Evolutionary conservation across 2,329 filamentous ascomycete genomes (phyloP).

Genomic region (Westerdykella sp.): DNA sequence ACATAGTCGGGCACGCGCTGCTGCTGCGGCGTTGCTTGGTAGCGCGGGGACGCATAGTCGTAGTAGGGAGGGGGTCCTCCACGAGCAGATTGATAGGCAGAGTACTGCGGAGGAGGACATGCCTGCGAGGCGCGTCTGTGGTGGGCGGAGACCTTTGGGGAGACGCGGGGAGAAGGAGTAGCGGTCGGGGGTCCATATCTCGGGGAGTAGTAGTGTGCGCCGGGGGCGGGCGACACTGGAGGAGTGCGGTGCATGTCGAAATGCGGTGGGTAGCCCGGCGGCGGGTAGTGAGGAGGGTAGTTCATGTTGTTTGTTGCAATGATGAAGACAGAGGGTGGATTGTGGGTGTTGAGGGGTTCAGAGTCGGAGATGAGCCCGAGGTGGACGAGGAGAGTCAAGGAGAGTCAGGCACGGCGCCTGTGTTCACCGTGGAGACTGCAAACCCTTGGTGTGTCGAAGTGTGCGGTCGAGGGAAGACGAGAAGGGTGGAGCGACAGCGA

Average conservation of each 20-base stretch:
- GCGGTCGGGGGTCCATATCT: conserved; percentile 45
- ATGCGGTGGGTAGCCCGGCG: conserved; percentile 34
- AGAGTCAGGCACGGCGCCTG: conserved; percentile 25
- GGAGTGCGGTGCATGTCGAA: conserved; percentile 32
- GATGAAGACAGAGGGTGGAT: conserved; percentile 7
- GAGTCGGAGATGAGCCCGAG: conserved; percentile 3
- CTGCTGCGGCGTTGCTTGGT: conserved; percentile 40
- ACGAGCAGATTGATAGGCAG: conserved; percentile 32
- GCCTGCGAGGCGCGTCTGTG: conserved; percentile 52
- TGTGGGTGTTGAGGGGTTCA: background rate
- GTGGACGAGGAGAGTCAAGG: conserved; percentile 5
- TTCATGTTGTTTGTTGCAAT: conserved; percentile 18
- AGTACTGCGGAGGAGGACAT: conserved; percentile 41
- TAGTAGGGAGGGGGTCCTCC: conserved; percentile 38
- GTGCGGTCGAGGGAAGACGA: conserved; percentile 12
- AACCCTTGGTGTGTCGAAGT: conserved; percentile 21
- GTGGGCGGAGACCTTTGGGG: conserved; percentile 44
- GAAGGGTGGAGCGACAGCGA: conserved; percentile 26
- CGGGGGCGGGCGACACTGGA: conserved; percentile 44
- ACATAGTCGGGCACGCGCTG: conserved; percentile 57
- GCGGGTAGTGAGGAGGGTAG: conserved; percentile 30
- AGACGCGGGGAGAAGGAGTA: conserved; percentile 43
- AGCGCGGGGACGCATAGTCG: conserved; percentile 34
- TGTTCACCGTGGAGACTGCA: conserved; percentile 30
- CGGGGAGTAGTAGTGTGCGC: conserved; percentile 48